These are phyloP conservation scores for Cladobotryum mycophilum DNA, from an alignment of 2,329 filamentous ascomycete species.

Conservation along the genomic window DNA sequence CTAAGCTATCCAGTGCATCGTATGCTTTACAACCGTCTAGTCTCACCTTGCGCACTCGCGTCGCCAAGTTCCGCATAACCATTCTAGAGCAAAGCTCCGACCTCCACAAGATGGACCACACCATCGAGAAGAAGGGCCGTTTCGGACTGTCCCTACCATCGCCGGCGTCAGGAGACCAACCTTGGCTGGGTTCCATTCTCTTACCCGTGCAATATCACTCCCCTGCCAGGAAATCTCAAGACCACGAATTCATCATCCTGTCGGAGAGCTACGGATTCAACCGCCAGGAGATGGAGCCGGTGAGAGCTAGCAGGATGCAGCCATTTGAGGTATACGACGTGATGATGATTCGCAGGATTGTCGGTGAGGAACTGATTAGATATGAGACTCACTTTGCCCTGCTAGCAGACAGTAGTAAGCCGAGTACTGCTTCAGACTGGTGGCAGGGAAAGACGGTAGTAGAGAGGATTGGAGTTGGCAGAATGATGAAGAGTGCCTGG, in stretches of 20 bases:
- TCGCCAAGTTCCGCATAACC: not conserved
- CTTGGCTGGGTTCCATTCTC: constrained; percentile 5
- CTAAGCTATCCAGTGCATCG: not conserved
- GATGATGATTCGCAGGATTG: constrained; percentile 6
- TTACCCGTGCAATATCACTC: constrained; percentile 3
- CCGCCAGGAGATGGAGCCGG: constrained; percentile 5
- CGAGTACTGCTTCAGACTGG: not conserved
- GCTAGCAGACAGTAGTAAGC: not conserved
- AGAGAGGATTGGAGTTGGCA: constrained; percentile 5
- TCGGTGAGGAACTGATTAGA: not conserved
- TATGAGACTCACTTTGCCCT: not conserved
- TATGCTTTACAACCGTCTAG: not conserved
- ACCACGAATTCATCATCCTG: constrained; percentile 6
- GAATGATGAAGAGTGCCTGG: constrained; percentile 6
- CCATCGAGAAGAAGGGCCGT: constrained; percentile 2
- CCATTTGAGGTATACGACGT: constrained; percentile 5
- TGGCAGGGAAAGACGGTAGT: constrained; percentile 2
- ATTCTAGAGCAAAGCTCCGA: not conserved
- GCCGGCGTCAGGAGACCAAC: not conserved
- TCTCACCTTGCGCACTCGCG: not conserved
- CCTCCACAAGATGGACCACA: not conserved
- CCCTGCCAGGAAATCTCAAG: constrained; percentile 1
- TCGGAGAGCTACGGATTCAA: constrained; percentile 8
- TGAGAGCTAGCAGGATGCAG: not conserved
- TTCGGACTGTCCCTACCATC: constrained; percentile 4